Evolutionary conservation across 164 flowering plant species (phyloP).

Genomic region (Platanus orientalis): DNA sequence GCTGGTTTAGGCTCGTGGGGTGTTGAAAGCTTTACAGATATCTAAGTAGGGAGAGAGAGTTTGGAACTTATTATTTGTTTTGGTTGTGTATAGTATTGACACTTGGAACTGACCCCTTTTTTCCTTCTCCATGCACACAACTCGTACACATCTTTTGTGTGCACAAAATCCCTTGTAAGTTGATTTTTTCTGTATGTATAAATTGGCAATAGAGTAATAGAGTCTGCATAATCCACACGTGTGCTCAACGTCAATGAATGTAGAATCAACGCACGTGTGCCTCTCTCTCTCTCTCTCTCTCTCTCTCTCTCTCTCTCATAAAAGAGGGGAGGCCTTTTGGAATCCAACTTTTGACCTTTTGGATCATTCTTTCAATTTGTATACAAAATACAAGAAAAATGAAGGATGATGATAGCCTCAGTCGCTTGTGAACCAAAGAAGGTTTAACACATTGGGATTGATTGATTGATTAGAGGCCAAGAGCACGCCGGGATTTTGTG

Average conservation of each 20-base stretch:
- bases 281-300: too few species aligned
- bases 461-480: not conserved
- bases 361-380: not conserved
- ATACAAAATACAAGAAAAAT: not conserved
- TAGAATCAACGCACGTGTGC: conserved; percentile 16
- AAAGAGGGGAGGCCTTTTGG: not conserved
- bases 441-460: not conserved
- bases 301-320: too few species aligned
- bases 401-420: not conserved
- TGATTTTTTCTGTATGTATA: not conserved
- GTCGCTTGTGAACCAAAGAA: not conserved
- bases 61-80: not conserved
- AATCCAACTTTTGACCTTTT: conserved; percentile 2
- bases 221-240: conserved; percentile 13
- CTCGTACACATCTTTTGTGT: not conserved
- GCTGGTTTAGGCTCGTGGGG: conserved; percentile 34
- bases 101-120: not conserved
- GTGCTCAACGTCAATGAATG: conserved; percentile 10
- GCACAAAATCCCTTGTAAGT: too few species aligned
- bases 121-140: too few species aligned
- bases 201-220: not conserved
- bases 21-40: conserved; percentile 26
- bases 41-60: conserved; percentile 23
- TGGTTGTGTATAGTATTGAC: too few species aligned
- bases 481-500: too few species aligned